A percentile compares a stretch with the other conserved stretches of the same genome.
Evolutionary conservation across 495 filamentous ascomycete species (phyloP).

Genomic region (Collariella sp.): DNA sequence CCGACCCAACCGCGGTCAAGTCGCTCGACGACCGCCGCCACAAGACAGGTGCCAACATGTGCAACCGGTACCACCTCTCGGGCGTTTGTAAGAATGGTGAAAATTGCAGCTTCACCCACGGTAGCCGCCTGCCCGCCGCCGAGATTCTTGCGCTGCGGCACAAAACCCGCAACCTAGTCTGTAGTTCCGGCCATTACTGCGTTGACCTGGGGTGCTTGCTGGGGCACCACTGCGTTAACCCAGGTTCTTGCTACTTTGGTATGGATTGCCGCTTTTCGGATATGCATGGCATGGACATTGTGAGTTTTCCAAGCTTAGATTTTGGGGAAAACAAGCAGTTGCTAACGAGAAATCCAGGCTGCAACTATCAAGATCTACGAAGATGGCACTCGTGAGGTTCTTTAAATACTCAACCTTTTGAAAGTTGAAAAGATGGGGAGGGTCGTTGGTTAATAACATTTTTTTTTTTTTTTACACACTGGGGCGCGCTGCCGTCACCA

Average conservation of each 20-base stretch:
- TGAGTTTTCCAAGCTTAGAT: slow-evolving; percentile 14
- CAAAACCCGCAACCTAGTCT: slow-evolving; percentile 24
- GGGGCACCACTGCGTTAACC: slow-evolving; percentile 30
- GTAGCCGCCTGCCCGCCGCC: slow-evolving; percentile 13
- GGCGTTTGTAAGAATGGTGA: slow-evolving; percentile 19
- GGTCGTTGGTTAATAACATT: too few species aligned
- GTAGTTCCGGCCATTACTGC: slow-evolving; percentile 18
- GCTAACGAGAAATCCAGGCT: slow-evolving; percentile 5
- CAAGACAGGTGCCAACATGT: slow-evolving; percentile 25
- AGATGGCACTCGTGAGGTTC: slow-evolving; percentile 18
- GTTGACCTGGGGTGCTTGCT: slow-evolving; percentile 22
- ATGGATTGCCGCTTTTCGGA: slow-evolving; percentile 22
- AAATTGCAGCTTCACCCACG: slow-evolving; percentile 30
- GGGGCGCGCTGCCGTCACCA: too few species aligned
- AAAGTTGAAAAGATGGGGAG: too few species aligned
- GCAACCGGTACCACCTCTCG: slow-evolving; percentile 30
- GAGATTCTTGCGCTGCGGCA: slow-evolving; percentile 20
- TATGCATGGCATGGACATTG: slow-evolving; percentile 28
- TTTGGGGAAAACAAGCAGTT: background rate
- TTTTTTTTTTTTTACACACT: background rate
- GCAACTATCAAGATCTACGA: slow-evolving; percentile 22
- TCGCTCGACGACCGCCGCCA: slow-evolving; percentile 18
- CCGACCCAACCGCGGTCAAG: slow-evolving; percentile 13
- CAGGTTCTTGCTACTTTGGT: slow-evolving; percentile 17
- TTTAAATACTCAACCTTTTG: background rate